Percentiles rank a stretch among this genome's conserved stretches.
phyloP scores from a whole-genome alignment of 345 rosid species.

The Stellera chamaejasme region DNA sequence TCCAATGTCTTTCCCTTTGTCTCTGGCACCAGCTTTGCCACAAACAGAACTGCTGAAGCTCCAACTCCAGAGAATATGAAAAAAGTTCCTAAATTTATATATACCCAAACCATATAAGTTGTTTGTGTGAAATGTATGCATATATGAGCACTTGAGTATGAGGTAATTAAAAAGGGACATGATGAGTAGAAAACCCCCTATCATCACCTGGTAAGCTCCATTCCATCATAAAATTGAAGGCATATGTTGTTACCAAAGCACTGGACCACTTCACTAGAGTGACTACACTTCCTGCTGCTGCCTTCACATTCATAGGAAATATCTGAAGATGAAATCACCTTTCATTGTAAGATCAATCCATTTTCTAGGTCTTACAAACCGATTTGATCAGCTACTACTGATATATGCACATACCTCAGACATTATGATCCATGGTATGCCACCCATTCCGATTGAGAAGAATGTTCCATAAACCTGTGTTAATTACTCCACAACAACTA shows the following conservation, averaged over 20 bases:
- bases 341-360: neutral
- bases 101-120: neutral
- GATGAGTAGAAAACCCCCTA: neutral
- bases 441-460: slow-evolving; percentile 30
- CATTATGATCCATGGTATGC: slow-evolving; percentile 38
- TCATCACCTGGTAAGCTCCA: slow-evolving; percentile 37
- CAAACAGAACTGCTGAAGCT: slow-evolving; percentile 24
- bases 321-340: slow-evolving; percentile 21
- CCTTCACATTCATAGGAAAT: slow-evolving; percentile 42
- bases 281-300: slow-evolving; percentile 39
- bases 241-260: slow-evolving; percentile 30
- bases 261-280: slow-evolving; percentile 32
- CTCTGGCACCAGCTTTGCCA: slow-evolving; percentile 43
- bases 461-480: slow-evolving; percentile 20
- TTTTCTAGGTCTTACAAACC: neutral
- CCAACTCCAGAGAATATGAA: slow-evolving; percentile 27
- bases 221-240: slow-evolving; percentile 35
- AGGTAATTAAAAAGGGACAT: neutral
- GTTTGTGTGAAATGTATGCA: neutral
- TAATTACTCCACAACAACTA: slow-evolving; percentile 1
- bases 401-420: slow-evolving; percentile 28
- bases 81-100: slow-evolving; percentile 30
- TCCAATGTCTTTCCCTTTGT: slow-evolving; percentile 55
- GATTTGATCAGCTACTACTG: neutral
- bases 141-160: neutral